These are phyloP conservation scores for Alternaria sp. DNA, from an alignment of 2,329 filamentous ascomycete species.

Conservation along the genomic window DNA sequence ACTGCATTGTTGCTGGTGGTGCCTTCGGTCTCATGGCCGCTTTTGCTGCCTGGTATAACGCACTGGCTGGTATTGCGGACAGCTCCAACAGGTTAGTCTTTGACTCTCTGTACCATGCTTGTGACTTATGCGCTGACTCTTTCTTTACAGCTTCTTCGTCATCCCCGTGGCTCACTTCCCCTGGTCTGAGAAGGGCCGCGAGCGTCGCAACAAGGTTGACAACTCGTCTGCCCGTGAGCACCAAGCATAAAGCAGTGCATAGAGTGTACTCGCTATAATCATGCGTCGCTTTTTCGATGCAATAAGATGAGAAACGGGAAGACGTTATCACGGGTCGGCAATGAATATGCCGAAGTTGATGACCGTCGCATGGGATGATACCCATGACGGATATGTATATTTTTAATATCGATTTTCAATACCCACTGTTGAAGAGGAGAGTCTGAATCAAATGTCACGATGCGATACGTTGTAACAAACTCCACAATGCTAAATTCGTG, in stretches of 20 bases:
- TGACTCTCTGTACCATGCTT: not conserved
- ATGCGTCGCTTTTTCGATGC: not conserved
- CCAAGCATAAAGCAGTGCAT: conserved; percentile 4
- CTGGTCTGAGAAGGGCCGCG: conserved; percentile 70
- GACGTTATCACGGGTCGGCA: not conserved
- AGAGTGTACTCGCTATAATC: not conserved
- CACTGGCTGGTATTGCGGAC: conserved; percentile 64
- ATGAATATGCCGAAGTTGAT: not conserved
- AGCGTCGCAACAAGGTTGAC: conserved; percentile 50
- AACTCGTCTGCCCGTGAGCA: conserved; percentile 45
- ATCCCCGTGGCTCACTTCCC: conserved; percentile 94
- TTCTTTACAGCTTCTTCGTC: conserved; percentile 78
- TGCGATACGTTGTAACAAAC: not conserved
- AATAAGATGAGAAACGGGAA: not conserved
- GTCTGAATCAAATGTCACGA: not conserved
- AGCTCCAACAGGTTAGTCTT: conserved; percentile 57
- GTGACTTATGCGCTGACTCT: conserved; percentile 15
- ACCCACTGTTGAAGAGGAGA: conserved; percentile 5
- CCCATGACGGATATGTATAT: conserved; percentile 2
- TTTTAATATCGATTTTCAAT: conserved; percentile 15
- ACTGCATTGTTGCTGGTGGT: conserved; percentile 61
- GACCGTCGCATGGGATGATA: not conserved
- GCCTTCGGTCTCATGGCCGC: conserved; percentile 62
- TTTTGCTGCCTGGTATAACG: conserved; percentile 64
- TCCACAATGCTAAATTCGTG: not conserved